Base-by-base conservation (phyloP, 805 yeast species). In the Candida loeiensis region DNA sequence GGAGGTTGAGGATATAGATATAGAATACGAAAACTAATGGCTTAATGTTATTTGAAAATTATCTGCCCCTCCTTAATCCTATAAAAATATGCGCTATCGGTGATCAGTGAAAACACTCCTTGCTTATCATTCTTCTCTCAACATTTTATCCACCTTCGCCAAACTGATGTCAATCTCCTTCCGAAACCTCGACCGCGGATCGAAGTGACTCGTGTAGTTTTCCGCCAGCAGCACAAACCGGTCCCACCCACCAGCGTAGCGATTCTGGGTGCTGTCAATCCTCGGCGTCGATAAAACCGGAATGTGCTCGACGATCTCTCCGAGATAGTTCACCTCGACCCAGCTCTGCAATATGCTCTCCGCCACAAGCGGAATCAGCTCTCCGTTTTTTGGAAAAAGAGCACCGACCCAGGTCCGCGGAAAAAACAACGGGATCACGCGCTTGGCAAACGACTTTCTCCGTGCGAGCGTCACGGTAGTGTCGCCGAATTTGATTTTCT, bases 221-320 rank as follows among this genome's bases (percentile, higher is more conserved):
- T 59, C 64, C 2, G 34, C 27, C 2, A 44, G 40, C 26, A 44
- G 45, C 9, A 59, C 50, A 37, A 42, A 45, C 20, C 40, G 43
- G 36, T 51, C 47, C 61, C 59, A 55, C 3, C 34, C 39, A 14
- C 13, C 27, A 2, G 22, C 13, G 18, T 27, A 37, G 37, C 9
- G 34, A 34, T 16, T 32, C 20, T 47, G 43, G 30, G 46, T 49
- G 37, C 53, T 50, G 35, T 58, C 63, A 6, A 58, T 45, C 14
- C 47, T 49, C 1, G 68, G 69, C 2, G 67, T 53, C 6, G 56
- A 44, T 19, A 63, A 40, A 2, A 63, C 27, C 0, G 68, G 66
- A 15, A 61, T 37, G 41, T 63, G 69, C 14, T 52, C 30, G 12
- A 56, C 36, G 7, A 47, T 31, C 17, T 45, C 49, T 12, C 44